Evolutionary conservation across 1,139 yeast genomes (phyloP).

Genomic region (Taphrina wiesneri): DNA sequence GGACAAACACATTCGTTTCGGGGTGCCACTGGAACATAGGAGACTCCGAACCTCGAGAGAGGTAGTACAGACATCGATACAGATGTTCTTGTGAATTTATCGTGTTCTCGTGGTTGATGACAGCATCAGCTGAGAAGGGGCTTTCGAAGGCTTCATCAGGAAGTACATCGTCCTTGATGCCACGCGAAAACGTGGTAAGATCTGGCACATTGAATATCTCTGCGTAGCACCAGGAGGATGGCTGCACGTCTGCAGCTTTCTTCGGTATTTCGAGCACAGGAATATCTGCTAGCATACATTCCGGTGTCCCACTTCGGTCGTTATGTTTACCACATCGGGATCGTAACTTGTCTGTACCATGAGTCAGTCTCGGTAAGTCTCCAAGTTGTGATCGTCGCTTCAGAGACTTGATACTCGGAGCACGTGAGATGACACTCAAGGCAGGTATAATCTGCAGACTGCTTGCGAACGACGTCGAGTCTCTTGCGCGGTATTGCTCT

Average conservation of each 20-base stretch:
- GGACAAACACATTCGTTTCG: background rate
- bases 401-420: background rate
- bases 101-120: background rate
- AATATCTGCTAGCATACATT: background rate
- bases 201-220: background rate
- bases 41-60: background rate
- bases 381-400: background rate
- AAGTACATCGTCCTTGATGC: background rate
- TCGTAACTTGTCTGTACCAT: background rate
- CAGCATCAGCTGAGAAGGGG: background rate
- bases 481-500: conserved; percentile 1
- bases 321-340: background rate
- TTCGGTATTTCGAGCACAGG: background rate
- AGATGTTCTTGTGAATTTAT: background rate
- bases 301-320: background rate
- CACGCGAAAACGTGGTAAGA: background rate
- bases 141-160: background rate
- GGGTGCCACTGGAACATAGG: background rate
- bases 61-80: background rate
- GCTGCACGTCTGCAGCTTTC: background rate
- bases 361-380: background rate
- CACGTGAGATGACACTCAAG: background rate
- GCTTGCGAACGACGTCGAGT: background rate
- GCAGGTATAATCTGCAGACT: background rate
- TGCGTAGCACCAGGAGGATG: background rate